Evolutionary conservation across 73 alveolate species (phyloP).

Genomic region (Tetrahymena elliotti): DNA sequence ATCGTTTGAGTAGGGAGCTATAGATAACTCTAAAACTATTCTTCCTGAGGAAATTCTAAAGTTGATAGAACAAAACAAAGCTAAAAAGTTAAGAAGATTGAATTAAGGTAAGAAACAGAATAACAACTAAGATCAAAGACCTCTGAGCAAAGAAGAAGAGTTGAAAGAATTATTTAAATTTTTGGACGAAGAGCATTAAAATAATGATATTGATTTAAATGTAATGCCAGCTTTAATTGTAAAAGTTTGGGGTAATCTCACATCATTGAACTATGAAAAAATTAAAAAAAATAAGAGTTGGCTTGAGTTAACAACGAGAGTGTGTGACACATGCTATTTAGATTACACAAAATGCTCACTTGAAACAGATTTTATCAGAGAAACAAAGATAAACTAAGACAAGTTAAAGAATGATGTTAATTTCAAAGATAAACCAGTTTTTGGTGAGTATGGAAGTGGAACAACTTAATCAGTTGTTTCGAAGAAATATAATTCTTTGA

Average conservation of each 20-base stretch:
- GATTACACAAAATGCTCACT: neutral
- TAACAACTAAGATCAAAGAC: conserved; percentile 3
- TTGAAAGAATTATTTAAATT: conserved; percentile 22
- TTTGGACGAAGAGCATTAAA: conserved; percentile 29
- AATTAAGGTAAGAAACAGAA: conserved; percentile 8
- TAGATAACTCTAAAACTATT: conserved; percentile 12
- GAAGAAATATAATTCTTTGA: neutral
- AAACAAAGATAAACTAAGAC: neutral
- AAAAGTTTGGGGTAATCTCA: conserved; percentile 33
- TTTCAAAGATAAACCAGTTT: neutral
- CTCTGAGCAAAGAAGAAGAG: conserved; percentile 9
- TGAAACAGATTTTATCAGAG: neutral
- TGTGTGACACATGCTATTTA: neutral
- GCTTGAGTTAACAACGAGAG: neutral
- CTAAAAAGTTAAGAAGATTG: conserved; percentile 4
- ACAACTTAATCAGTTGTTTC: neutral
- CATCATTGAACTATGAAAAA: neutral
- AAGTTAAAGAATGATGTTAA: neutral
- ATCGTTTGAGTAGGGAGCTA: conserved; percentile 13
- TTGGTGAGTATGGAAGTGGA: neutral
- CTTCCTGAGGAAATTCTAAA: conserved; percentile 21
- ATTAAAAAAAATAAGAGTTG: neutral
- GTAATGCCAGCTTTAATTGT: conserved; percentile 30
- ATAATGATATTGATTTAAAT: conserved; percentile 17
- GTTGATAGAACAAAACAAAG: conserved; percentile 2